phyloP scores from a whole-genome alignment of 768 basidiomycete genomes.

The Tricholoma flavovirens region DNA sequence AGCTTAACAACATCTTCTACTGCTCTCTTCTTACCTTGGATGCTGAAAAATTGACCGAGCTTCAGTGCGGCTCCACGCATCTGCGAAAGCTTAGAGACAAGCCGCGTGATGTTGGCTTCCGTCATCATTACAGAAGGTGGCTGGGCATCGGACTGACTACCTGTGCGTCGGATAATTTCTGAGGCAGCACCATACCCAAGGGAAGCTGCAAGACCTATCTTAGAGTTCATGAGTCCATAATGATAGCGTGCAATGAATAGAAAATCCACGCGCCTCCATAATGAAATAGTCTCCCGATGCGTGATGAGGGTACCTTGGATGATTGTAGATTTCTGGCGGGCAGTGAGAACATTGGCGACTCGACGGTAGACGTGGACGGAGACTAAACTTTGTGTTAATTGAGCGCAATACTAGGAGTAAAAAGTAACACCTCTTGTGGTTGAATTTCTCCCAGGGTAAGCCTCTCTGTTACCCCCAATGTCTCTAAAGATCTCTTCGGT shows the following conservation, averaged over 20 bases:
- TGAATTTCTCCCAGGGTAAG: background rate
- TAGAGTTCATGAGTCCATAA: background rate
- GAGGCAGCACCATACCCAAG: slow-evolving; percentile 86
- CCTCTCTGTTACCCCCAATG: background rate
- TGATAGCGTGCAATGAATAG: background rate
- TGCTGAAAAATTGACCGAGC: slow-evolving; percentile 95
- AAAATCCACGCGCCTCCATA: slow-evolving; percentile 64
- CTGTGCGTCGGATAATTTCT: slow-evolving; percentile 72
- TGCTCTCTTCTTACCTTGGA: slow-evolving; percentile 55
- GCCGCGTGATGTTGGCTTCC: slow-evolving; percentile 82
- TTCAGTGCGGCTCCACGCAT: slow-evolving; percentile 98
- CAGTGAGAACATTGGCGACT: slow-evolving; percentile 6
- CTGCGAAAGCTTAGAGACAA: slow-evolving; percentile 87
- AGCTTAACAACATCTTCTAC: background rate
- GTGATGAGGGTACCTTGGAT: slow-evolving; percentile 87
- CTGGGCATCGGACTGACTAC: slow-evolving; percentile 28
- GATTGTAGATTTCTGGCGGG: slow-evolving; percentile 53
- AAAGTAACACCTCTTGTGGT: background rate
- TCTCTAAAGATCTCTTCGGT: background rate
- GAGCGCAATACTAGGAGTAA: background rate
- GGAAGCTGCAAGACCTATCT: slow-evolving; percentile 81
- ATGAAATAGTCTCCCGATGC: slow-evolving; percentile 85
- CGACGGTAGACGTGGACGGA: background rate
- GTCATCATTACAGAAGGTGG: slow-evolving; percentile 71
- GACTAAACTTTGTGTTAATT: background rate